Evolutionary conservation across 345 rosid genomes (phyloP), one percentile per base, ranked within the genome.

Genomic region (Euphorbia pulcherrima): DNA sequence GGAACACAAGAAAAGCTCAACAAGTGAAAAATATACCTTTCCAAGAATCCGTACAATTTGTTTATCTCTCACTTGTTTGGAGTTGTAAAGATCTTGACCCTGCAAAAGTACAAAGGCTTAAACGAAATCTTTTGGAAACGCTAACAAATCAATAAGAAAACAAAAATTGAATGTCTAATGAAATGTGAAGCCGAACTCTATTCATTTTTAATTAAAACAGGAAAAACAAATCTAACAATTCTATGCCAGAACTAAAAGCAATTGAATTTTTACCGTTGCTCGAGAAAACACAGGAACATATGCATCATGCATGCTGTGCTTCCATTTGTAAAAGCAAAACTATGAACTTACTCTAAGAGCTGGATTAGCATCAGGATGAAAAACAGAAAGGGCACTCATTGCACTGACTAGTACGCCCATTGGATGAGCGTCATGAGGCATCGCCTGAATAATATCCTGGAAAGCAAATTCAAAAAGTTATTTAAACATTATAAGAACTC

Each of bases 381-480:
- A 91, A 73, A 91, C 78, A 56, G 99, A 91, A 71, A 94, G 97
- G n/a, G 99, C 88, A 75, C 99, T 89, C 86, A 94, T 89, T 26
- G 96, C 96, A 81, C 95, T 94, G 77, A 87, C 92, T 16, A 94
- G 95, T 30, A 89, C 96, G 71, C 99, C 96, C 99, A 91, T 94
- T 27, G 99, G 99, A 64, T 94, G 99, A 35, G 99, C 96, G 76
- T 94, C 99, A 64, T 89, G 99, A 76, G 99, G 99, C 99, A 94
- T 93, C 18, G 91, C 72, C 62, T 91, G 97, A 62, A 93, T 87
- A 33, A 93, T 89, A 80, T 93, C 96, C 99, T 94, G 72, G 68
- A 77, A 78, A 76, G 73, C 51, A 77, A 70, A 69, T 60, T 52
- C 6, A 46, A 57, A 64, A 52, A 10, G 10, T 26, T 14, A n/a